Evolutionary conservation across 108 stramenopile genomes (phyloP).

Genomic region (Skeletonema menzelii): DNA sequence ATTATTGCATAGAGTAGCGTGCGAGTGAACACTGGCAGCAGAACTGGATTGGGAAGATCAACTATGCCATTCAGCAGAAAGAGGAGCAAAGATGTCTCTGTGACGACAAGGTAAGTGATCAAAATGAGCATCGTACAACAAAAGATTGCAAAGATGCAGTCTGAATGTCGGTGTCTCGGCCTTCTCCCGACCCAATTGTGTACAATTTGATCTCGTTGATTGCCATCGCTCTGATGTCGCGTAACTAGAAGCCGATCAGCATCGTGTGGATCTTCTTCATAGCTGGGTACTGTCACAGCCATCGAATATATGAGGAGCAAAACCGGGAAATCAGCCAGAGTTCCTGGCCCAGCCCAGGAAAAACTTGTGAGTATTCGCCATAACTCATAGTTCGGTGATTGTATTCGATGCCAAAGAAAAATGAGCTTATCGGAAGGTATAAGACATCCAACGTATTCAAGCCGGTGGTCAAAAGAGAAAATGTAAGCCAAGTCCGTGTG

Average conservation of each 20-base stretch:
- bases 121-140: slow-evolving; percentile 24
- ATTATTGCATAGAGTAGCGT: slow-evolving; percentile 39
- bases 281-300: slow-evolving; percentile 8
- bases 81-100: slow-evolving; percentile 19
- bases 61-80: not conserved
- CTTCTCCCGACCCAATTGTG: not conserved
- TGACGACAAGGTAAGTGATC: slow-evolving; percentile 22
- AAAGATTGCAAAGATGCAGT: slow-evolving; percentile 31
- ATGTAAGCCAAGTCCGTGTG: slow-evolving; percentile 27
- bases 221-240: slow-evolving; percentile 3
- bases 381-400: slow-evolving; percentile 32
- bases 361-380: slow-evolving; percentile 42
- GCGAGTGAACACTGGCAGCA: slow-evolving; percentile 35
- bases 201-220: slow-evolving; percentile 4
- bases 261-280: slow-evolving; percentile 36
- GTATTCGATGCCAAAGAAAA: slow-evolving; percentile 21
- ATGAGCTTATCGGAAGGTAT: slow-evolving; percentile 24
- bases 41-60: slow-evolving; percentile 1
- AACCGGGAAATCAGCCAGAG: slow-evolving; percentile 22
- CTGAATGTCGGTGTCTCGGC: slow-evolving; percentile 15
- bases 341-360: slow-evolving; percentile 35
- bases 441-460: slow-evolving; percentile 31
- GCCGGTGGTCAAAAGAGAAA: slow-evolving; percentile 19
- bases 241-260: not conserved
- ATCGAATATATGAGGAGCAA: slow-evolving; percentile 39